phyloP scores from a whole-genome alignment of 768 basidiomycete species.

The Psilocybe tampanensis region DNA sequence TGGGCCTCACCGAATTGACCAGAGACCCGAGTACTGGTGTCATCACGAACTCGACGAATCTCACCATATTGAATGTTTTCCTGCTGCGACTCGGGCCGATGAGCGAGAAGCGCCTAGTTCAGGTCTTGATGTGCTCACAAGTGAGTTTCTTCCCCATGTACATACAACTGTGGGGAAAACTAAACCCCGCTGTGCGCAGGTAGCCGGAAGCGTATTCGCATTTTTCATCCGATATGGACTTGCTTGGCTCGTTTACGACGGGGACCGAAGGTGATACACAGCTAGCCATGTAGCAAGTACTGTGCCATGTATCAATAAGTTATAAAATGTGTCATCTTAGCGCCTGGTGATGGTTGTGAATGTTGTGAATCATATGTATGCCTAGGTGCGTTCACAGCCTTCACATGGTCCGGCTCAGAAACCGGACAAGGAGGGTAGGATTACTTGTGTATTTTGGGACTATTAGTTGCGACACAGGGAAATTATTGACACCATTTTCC shows the following conservation, averaged over 20 bases:
- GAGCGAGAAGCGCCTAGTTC: constrained; percentile 80
- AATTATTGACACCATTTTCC: not conserved
- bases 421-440: not conserved
- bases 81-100: constrained; percentile 82
- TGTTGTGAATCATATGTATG: not conserved
- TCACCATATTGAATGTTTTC: constrained; percentile 90
- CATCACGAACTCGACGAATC: constrained; percentile 78
- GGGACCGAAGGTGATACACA: constrained; percentile 63
- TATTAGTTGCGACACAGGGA: too few relatives aligned
- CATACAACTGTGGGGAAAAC: constrained; percentile 10
- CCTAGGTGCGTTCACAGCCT: not conserved
- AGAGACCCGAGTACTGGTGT: constrained; percentile 52
- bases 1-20: constrained; percentile 72
- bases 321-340: too few relatives aligned
- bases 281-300: not conserved
- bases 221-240: constrained; percentile 91
- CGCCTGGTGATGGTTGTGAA: too few relatives aligned
- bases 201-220: constrained; percentile 76
- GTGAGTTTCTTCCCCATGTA: constrained; percentile 35
- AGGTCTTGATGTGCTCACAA: constrained; percentile 75
- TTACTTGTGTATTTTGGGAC: not conserved
- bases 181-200: constrained; percentile 37
- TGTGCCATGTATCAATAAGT: not conserved
- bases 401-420: not conserved
- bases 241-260: constrained; percentile 89